Conservation (phyloP, 2,329 filamentous ascomycete genomes). For the Aspergillus sp. region DNA sequence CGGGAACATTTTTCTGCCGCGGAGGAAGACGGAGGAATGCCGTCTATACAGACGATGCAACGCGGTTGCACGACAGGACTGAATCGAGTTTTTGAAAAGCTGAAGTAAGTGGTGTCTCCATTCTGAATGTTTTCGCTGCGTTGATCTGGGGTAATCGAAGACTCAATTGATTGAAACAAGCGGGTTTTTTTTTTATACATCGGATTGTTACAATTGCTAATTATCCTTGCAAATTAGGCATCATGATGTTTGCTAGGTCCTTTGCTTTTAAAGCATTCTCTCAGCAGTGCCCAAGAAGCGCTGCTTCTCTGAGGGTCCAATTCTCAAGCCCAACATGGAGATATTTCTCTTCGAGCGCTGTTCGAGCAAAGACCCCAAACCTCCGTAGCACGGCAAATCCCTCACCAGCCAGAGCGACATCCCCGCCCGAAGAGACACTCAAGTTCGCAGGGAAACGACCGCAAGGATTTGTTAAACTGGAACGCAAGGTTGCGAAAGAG, state of each 20-base stretch:
- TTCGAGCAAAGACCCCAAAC: conserved; percentile 16
- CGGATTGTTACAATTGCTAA: neutral
- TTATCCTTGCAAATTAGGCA: conserved; percentile 2
- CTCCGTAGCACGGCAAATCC: conserved; percentile 7
- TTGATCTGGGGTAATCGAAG: neutral
- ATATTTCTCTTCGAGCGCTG: conserved; percentile 24
- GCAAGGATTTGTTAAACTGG: conserved; percentile 48
- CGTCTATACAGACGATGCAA: neutral
- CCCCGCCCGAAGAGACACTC: conserved; percentile 12
- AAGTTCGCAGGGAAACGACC: conserved; percentile 22
- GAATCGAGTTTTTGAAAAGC: neutral
- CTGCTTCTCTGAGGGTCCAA: conserved; percentile 11
- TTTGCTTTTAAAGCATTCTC: conserved; percentile 23
- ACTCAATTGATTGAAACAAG: neutral
- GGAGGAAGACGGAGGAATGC: conserved; percentile 14
- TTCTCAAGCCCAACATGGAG: conserved; percentile 17
- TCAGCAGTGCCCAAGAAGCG: conserved; percentile 17
- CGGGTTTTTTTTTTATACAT: neutral
- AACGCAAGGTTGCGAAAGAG: conserved; percentile 49
- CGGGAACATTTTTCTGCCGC: conserved; percentile 39
- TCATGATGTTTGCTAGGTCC: conserved; percentile 26
- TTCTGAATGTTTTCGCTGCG: neutral
- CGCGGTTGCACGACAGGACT: neutral
- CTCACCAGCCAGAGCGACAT: conserved; percentile 6
- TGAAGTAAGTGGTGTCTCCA: neutral